Conservation (phyloP, 1,284 basidiomycete genomes). For the Amylostereum areolatum region DNA sequence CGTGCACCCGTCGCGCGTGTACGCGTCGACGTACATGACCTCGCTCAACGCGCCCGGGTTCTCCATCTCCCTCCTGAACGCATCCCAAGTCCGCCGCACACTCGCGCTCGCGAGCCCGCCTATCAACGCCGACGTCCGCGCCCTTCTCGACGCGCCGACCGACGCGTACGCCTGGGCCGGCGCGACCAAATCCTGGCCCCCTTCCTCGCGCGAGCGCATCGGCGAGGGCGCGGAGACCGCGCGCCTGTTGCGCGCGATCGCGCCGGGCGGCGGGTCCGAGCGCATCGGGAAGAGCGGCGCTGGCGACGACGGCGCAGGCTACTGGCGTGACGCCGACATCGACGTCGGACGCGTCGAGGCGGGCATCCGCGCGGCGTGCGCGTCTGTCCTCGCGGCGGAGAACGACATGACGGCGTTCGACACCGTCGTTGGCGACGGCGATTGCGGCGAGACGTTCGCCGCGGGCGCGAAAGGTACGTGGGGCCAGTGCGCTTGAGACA, state of each 20-base stretch:
- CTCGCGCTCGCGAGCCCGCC: no score
- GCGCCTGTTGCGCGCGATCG: background rate
- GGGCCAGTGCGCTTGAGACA: no score
- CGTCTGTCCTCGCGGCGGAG: constrained; percentile 29
- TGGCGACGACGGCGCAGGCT: background rate
- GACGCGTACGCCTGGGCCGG: constrained; percentile 34
- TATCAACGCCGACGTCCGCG: constrained; percentile 19
- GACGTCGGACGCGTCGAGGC: constrained; percentile 15
- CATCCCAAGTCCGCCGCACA: constrained; percentile 10
- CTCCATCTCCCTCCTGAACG: constrained; percentile 34
- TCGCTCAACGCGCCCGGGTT: constrained; percentile 41
- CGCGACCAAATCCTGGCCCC: constrained; percentile 17
- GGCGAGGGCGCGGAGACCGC: constrained; percentile 8
- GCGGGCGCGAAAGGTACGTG: constrained; percentile 20
- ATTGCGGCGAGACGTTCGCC: constrained; percentile 28
- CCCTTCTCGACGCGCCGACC: constrained; percentile 33
- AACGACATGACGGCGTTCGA: constrained; percentile 35
- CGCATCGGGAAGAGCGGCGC: background rate
- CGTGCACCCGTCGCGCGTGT: constrained; percentile 14
- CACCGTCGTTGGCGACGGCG: constrained; percentile 31
- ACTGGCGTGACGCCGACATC: constrained; percentile 6
- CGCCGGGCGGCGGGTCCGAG: background rate
- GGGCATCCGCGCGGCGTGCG: constrained; percentile 23
- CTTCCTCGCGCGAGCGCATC: background rate
- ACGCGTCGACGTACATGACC: constrained; percentile 35